Evolutionary conservation across 495 filamentous ascomycete species (phyloP), one percentile per base, ranked within the genome.

Genomic region (Cudoniella acicularis): DNA sequence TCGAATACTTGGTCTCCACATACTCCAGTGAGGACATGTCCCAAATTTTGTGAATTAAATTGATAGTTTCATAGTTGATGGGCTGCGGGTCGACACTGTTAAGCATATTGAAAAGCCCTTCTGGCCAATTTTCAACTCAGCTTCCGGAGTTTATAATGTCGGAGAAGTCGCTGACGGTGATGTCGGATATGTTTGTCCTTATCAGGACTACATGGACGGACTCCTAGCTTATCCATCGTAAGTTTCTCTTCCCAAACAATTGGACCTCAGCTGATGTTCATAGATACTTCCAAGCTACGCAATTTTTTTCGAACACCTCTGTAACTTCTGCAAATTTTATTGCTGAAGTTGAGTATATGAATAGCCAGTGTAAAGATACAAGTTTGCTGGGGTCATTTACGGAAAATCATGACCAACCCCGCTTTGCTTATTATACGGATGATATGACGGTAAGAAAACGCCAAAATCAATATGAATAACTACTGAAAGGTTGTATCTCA

Each of bases 11-110:
- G 10, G 45, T 59, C n/a, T 21, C 49, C 16, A 22, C 40, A 20
- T 52, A 59, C 36, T 52, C 41, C n/a, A 54, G 25, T 52, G 2
- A 20, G 18, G 4, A 18, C 11, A 24, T 9, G 8, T 27, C 16
- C 30, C 30, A 36, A 36, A 36, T 13, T 13, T 36, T 36, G 6
- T 6, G 13, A 36, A 6, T 13, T 6, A 36, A 6, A 36, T 13
- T 36, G 30, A 36, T 36, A 4, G 13, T 36, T 6, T 36, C 30
- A 4, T 13, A 36, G 30, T 94, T 59, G 90, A 94, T 62, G 89
- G 87, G 9, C 78, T 94, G 22, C 85, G 90, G 16, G 73, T 94
- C 26, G 90, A 93, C 67, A 87, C 86, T 0, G 86, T 81, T 18
- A 85, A 83, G 61, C 81, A 94, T 59, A 84, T 90, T 49, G 79